Evolutionary conservation across 2,329 filamentous ascomycete genomes (phyloP).

Genomic region (Scedosporium minutisporum): DNA sequence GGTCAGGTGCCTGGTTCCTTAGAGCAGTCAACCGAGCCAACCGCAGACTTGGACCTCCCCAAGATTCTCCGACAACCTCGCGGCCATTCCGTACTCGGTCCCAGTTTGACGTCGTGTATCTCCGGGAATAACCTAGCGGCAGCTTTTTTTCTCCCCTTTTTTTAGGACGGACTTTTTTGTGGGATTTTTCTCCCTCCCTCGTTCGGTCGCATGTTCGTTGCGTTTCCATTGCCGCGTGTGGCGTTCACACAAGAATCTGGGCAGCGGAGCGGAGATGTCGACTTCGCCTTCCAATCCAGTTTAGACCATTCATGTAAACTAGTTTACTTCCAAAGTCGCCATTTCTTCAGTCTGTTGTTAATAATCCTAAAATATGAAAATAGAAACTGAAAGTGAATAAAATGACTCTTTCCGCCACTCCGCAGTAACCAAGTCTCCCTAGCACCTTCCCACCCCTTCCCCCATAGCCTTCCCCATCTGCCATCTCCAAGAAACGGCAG

Average conservation of each 20-base stretch:
- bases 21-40: neutral
- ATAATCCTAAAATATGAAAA: neutral
- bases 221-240: neutral
- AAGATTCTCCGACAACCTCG: neutral
- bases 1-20: neutral
- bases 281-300: neutral
- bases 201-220: neutral
- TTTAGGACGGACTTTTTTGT: neutral
- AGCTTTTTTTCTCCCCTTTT: neutral
- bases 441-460: neutral
- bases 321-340: neutral
- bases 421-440: neutral
- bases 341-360: neutral
- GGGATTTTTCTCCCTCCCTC: neutral
- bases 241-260: neutral
- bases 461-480: neutral
- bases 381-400: neutral
- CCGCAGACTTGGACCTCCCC: neutral
- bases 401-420: neutral
- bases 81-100: conserved; percentile 3
- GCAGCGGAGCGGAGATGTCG: neutral
- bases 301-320: neutral
- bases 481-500: neutral
- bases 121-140: conserved; percentile 6
- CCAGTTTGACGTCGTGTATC: neutral